Conservation (phyloP, 2,329 filamentous ascomycete genomes). For the Botrytis squamosa region DNA sequence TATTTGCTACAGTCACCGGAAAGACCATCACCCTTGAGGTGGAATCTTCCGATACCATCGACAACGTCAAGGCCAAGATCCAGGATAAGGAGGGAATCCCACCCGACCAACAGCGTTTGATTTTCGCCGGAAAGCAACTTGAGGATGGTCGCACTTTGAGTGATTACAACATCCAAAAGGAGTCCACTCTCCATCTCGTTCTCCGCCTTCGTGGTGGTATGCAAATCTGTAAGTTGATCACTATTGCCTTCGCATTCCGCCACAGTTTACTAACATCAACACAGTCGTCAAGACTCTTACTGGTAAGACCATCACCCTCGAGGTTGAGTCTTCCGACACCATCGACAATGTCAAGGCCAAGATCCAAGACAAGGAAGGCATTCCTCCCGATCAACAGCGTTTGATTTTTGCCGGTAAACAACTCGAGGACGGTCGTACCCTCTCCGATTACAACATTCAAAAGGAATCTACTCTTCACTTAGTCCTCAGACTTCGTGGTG, state of each 20-base stretch:
- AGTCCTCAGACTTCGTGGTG: constrained; percentile 77
- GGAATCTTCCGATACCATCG: constrained; percentile 98
- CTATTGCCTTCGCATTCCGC: constrained; percentile 53
- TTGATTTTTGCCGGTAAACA: constrained; percentile 94
- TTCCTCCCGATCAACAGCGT: constrained; percentile 91
- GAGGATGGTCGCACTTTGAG: constrained; percentile 89
- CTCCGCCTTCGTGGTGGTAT: constrained; percentile 87
- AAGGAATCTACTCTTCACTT: constrained; percentile 82
- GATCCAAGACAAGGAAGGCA: constrained; percentile 92
- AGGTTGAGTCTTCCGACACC: constrained; percentile 99
- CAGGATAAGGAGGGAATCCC: constrained; percentile 98
- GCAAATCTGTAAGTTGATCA: constrained; percentile 60
- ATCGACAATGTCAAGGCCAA: constrained; percentile 98
- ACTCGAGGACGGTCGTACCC: constrained; percentile 84
- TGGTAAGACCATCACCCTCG: constrained; percentile 97
- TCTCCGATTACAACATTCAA: constrained; percentile 96
- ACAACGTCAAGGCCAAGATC: constrained; percentile 97
- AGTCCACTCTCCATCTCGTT: constrained; percentile 80
- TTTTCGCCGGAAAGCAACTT: constrained; percentile 94
- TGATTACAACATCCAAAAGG: constrained; percentile 97
- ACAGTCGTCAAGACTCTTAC: constrained; percentile 75
- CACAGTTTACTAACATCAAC: constrained; percentile 49
- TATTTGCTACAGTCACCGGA: constrained; percentile 71
- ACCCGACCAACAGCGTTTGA: constrained; percentile 91
- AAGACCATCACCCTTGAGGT: constrained; percentile 99